Evolutionary conservation across 2,329 filamentous ascomycete species (phyloP), one percentile per base, ranked within the genome.

Genomic region (Trichoderma atroviride): DNA sequence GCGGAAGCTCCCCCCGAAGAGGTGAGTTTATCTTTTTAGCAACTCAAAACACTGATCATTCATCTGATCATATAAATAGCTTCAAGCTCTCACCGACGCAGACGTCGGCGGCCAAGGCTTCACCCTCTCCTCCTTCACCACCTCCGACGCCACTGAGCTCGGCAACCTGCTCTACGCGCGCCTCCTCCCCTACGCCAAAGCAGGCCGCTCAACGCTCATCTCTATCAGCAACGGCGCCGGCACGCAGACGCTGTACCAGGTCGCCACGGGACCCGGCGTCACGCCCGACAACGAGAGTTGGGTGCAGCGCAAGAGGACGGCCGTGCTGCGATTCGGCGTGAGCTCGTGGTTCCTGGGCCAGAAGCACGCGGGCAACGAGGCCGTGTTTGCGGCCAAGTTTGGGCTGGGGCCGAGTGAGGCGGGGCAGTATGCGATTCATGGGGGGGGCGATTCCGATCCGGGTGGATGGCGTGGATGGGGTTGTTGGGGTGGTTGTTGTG

Each of bases 401-500:
- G 88, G 85, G 40, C 81, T 94, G 75, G 84, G 86, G 6, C 80
- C 81, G 52, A 85, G 84, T 61, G 83, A 83, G 19, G 85, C 84
- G 2, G 83, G 84, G 66, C 82, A 87, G 37, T 95, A 92, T 81
- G 92, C 92, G 0, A 91, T 94, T 71, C 91, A 94, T 78, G 92
- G 92, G 0, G 0, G 92, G 92, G 27, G 92, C 85, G 0, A 88
- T 92, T 72, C 92, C 92, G 0, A 86, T 95, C 37, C 84, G 88
- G 9, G 92, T 95, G 7, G 81, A 82, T 65, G 91, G 91, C 0
- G 91, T 94, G 1, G 92, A 94, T 80, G 92, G 92, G 0, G 81
- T 93, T 3, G 89, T 94, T 10, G 92, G 87, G 0, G 89, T 93
- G 0, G 88, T 94, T 29, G 88, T 94, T 22, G 90, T 95, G 1